Evolutionary conservation across 257 asterid species (phyloP).

Genomic region (Parsonsia alboflavescens): DNA sequence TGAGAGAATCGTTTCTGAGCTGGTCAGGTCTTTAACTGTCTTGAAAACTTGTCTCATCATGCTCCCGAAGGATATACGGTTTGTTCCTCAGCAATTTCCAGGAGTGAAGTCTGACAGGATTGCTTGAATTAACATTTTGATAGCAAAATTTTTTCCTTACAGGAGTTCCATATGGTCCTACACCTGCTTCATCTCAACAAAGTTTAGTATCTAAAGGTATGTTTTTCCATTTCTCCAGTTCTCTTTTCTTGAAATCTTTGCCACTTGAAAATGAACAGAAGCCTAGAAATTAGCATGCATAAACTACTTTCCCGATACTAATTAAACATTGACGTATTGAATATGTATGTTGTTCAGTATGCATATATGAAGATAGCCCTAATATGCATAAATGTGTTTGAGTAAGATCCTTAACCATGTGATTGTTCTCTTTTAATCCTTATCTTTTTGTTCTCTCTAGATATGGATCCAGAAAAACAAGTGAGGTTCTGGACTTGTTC

Average conservation of each 20-base stretch:
- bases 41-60: not conserved
- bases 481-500: not conserved
- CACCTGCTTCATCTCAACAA: constrained; percentile 79
- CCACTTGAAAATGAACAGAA: constrained; percentile 17
- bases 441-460: not conserved
- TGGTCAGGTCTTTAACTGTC: not conserved
- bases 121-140: constrained; percentile 29
- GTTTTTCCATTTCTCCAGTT: constrained; percentile 27
- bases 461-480: not conserved
- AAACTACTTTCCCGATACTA: not conserved
- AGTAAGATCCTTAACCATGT: too few species aligned
- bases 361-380: too few species aligned
- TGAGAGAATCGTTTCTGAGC: not conserved
- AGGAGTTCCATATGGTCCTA: constrained; percentile 87
- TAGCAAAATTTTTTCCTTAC: constrained; percentile 52
- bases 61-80: not conserved
- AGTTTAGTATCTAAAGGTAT: constrained; percentile 85
- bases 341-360: not conserved
- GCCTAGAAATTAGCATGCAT: constrained; percentile 3
- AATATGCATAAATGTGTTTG: not conserved
- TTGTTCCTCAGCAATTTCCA: constrained; percentile 8
- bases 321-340: not conserved
- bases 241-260: constrained; percentile 12
- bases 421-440: not conserved
- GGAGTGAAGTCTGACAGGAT: constrained; percentile 23